These are phyloP conservation scores for Iris pallida DNA, from an alignment of 116 monocot genomes.

Conservation along the genomic window DNA sequence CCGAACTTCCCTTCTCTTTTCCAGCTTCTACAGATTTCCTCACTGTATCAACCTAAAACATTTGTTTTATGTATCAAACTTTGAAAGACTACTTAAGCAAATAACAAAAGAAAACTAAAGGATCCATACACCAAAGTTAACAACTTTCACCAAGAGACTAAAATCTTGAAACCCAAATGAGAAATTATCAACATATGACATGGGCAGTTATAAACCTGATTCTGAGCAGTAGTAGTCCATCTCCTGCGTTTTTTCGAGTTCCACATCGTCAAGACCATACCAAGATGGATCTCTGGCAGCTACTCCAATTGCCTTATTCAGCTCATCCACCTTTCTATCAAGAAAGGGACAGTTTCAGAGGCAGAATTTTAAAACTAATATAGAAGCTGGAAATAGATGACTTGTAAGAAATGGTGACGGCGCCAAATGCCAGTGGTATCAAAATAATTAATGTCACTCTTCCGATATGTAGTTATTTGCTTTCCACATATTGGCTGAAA, in stretches of 20 bases:
- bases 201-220: constrained; percentile 37
- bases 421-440: too few species aligned
- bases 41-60: constrained; percentile 47
- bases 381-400: too few species aligned
- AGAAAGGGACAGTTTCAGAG: constrained; percentile 13
- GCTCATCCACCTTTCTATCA: constrained; percentile 82
- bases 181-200: background rate
- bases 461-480: too few species aligned
- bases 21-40: constrained; percentile 57
- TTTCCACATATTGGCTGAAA: background rate
- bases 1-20: constrained; percentile 26
- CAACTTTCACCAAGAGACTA: background rate
- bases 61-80: background rate
- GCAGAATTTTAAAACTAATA: background rate
- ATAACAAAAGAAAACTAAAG: background rate
- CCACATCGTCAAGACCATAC: constrained; percentile 68
- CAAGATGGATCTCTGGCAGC: constrained; percentile 74
- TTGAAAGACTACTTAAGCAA: background rate
- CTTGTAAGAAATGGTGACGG: too few species aligned
- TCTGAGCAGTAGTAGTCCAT: constrained; percentile 77
- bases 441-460: too few species aligned
- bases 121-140: background rate
- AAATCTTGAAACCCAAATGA: background rate
- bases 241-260: constrained; percentile 67
- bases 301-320: constrained; percentile 82